Percentiles rank a stretch among this genome's conserved stretches.
These are phyloP conservation scores for Xylaria sp. DNA, from an alignment of 2,329 filamentous ascomycete species.

Conservation along the genomic window DNA sequence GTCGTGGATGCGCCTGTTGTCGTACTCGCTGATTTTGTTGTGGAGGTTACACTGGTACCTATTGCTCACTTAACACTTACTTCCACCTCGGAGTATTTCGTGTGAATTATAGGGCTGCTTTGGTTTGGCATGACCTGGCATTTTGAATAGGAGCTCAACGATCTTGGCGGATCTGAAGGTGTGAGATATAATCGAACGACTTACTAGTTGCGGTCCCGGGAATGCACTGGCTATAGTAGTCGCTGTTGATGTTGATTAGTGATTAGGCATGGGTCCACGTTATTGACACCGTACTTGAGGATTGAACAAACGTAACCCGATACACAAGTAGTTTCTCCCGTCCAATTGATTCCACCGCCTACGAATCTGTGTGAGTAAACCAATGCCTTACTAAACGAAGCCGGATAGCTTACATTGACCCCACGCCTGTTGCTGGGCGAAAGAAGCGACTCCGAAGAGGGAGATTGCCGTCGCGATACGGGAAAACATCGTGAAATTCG, in stretches of 20 bases:
- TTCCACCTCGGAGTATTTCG: not conserved
- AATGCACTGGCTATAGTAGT: slow-evolving; percentile 40
- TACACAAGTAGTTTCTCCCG: slow-evolving; percentile 31
- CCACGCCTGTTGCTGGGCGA: slow-evolving; percentile 36
- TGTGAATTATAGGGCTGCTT: not conserved
- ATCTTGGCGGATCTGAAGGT: not conserved
- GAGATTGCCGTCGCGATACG: slow-evolving; percentile 10
- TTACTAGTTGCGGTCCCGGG: slow-evolving; percentile 37
- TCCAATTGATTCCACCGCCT: slow-evolving; percentile 37
- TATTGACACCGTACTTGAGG: slow-evolving; percentile 26
- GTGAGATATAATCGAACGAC: not conserved
- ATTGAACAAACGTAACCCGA: slow-evolving; percentile 35
- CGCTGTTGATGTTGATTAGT: slow-evolving; percentile 29
- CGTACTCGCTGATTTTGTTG: slow-evolving; percentile 20
- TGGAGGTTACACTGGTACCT: slow-evolving; percentile 18
- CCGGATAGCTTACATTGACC: slow-evolving; percentile 34
- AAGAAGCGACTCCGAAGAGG: slow-evolving; percentile 27
- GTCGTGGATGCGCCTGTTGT: slow-evolving; percentile 27
- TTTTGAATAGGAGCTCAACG: not conserved
- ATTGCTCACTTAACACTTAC: slow-evolving; percentile 2
- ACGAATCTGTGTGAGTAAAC: not conserved
- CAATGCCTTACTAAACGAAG: not conserved
- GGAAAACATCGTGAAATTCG: slow-evolving; percentile 25
- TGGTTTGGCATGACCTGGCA: not conserved
- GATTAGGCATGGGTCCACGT: not conserved